Percentiles rank a stretch among this genome's conserved stretches.
These are phyloP conservation scores for Aaosphaeria pasadenensis DNA, from an alignment of 2,329 filamentous ascomycete genomes.

Conservation along the genomic window DNA sequence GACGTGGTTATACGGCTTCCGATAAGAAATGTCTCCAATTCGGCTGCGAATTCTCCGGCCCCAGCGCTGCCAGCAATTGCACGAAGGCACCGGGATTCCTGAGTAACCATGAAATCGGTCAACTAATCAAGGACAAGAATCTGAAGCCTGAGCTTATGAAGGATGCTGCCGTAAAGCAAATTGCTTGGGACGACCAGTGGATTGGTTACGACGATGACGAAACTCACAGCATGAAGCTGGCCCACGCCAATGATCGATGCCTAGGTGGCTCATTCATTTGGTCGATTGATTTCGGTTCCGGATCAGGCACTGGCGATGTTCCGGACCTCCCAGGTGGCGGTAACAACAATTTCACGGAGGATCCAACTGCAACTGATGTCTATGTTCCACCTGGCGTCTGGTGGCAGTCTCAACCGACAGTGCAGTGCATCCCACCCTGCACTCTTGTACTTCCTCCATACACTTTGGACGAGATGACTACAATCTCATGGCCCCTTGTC, in stretches of 20 bases:
- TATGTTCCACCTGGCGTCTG: constrained; percentile 2
- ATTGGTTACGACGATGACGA: constrained; percentile 37
- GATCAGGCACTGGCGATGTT: background rate
- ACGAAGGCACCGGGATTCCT: constrained; percentile 29
- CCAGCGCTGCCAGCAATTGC: constrained; percentile 14
- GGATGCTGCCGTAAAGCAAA: constrained; percentile 29
- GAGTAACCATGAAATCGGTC: constrained; percentile 31
- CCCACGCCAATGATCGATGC: constrained; percentile 33
- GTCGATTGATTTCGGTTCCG: constrained; percentile 1
- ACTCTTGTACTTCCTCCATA: constrained; percentile 6
- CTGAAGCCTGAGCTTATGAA: constrained; percentile 16
- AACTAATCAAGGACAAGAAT: constrained; percentile 17
- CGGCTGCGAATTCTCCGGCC: constrained; percentile 8
- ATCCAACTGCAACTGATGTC: background rate
- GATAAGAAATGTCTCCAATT: constrained; percentile 11
- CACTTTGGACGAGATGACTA: constrained; percentile 1
- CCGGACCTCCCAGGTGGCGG: background rate
- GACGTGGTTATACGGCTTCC: constrained; percentile 26
- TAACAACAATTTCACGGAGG: background rate
- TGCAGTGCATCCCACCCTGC: constrained; percentile 6
- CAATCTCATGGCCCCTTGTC: constrained; percentile 3
- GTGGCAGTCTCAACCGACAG: background rate
- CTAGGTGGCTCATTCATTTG: constrained; percentile 22
- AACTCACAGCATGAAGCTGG: constrained; percentile 41
- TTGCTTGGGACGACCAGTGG: constrained; percentile 34